Evolutionary conservation across 2,329 filamentous ascomycete genomes (phyloP).

Genomic region (Esteya vermicola): DNA sequence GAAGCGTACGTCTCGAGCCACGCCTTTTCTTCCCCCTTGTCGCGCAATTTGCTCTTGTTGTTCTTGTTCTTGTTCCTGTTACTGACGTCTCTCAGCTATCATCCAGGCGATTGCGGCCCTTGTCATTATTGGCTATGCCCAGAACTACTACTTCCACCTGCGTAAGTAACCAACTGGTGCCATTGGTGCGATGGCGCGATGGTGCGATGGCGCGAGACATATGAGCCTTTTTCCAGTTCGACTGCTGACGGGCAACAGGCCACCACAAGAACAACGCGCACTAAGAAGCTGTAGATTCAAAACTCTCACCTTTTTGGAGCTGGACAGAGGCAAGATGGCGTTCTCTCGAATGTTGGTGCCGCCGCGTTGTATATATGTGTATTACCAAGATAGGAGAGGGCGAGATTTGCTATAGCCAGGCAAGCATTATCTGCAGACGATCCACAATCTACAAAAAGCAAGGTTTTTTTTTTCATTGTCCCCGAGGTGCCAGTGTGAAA

Average conservation of each 20-base stretch:
- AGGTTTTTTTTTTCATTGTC: no score
- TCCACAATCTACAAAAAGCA: no score
- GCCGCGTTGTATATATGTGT: constrained; percentile 18
- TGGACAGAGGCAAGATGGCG: constrained; percentile 2
- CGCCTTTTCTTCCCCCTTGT: background rate
- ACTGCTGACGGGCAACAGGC: constrained; percentile 38
- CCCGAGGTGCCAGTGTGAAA: no score
- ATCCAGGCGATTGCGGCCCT: constrained; percentile 72
- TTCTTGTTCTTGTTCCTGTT: no score
- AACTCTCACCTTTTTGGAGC: no score
- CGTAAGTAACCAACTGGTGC: constrained; percentile 47
- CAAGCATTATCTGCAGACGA: no score
- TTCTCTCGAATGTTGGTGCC: constrained; percentile 10
- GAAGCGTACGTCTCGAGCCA: constrained; percentile 56
- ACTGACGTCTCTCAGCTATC: constrained; percentile 50
- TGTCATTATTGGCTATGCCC: constrained; percentile 74
- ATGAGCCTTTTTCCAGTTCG: background rate
- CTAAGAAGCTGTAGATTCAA: constrained; percentile 36
- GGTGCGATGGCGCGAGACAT: no score
- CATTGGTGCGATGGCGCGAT: no score
- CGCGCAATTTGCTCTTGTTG: background rate
- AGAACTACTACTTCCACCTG: constrained; percentile 99
- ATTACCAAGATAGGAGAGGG: no score
- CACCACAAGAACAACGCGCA: constrained; percentile 99
- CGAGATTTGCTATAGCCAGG: no score